These are phyloP conservation scores for Beauveria medogensis DNA, from an alignment of 2,329 filamentous ascomycete genomes.

Conservation along the genomic window DNA sequence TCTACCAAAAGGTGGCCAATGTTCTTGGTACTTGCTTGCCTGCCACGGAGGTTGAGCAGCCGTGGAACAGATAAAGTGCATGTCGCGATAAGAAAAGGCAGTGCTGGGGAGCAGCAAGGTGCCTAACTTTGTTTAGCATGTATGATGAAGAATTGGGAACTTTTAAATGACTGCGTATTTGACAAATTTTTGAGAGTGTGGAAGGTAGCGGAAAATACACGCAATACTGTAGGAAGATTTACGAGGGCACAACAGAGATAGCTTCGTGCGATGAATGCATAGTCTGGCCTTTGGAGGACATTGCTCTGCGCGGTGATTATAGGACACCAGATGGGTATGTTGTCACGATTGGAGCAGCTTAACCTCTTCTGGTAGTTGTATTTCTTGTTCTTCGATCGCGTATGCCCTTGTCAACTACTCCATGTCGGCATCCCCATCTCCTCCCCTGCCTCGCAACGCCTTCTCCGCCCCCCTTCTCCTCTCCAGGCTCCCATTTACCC, in stretches of 20 bases:
- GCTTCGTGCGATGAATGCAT: not conserved
- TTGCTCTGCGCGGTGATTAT: not conserved
- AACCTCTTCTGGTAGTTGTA: no score
- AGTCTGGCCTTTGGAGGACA: not conserved
- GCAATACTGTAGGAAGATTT: not conserved
- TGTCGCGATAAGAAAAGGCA: not conserved
- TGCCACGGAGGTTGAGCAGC: constrained; percentile 13
- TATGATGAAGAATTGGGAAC: not conserved
- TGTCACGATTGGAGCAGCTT: not conserved
- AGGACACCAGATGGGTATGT: not conserved
- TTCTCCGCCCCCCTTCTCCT: constrained; percentile 39
- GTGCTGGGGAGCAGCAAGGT: not conserved
- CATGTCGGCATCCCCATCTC: constrained; percentile 36
- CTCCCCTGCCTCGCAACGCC: constrained; percentile 23
- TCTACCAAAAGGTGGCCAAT: no score
- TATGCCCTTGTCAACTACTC: constrained; percentile 11
- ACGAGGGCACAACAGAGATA: not conserved
- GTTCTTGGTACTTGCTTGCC: not conserved
- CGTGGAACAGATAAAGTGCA: constrained; percentile 9
- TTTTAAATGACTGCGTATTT: constrained; percentile 1
- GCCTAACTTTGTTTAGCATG: not conserved
- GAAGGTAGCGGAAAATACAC: not conserved
- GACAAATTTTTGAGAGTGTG: not conserved
- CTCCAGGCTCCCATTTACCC: constrained; percentile 61
- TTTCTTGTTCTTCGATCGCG: not conserved